Evolutionary conservation across 306 rosid genomes (phyloP), one percentile per base, ranked within the genome.

Genomic region (Pyrus betulifolia): DNA sequence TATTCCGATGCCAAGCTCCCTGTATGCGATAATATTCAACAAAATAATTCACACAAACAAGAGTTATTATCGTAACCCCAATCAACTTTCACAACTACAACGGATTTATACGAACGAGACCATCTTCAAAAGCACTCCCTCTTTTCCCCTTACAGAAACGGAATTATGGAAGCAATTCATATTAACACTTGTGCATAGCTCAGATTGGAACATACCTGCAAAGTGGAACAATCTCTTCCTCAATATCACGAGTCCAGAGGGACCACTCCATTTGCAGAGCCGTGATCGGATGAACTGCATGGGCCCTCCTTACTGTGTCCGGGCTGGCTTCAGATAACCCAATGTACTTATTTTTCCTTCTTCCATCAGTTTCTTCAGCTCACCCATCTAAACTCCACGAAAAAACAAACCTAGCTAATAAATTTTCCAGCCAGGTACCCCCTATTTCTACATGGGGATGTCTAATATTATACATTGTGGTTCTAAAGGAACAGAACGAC

Each of bases 261-360:
- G 97, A 92, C 92, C 92, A 90, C 80, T 92, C 93, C 81, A 87
- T 87, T 72, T 90, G 97, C 14, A 88, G 8, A 2, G 93, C 93
- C 0, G 93, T 87, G 76, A 92, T 82, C 7, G 93, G 96, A 81
- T 90, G 97, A 82, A 92, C 89, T 1, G 87, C 96, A 83, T 90
- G 96, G 0, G 97, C 96, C 72, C 97, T 88, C 61, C 83, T 90
- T 76, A 88, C 87, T 51, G 98, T 90, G 68, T 90, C 91, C 0
- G 94, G 84, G 72, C 91, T 86, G 1, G 98, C 90, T 67, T 90
- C 98, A 69, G 96, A 90, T 78, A 93, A 77, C 15, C 96, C 96
- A 52, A 93, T 85, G 30, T 90, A 93, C 83, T 44, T 12, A 93
- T 79, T 66, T 90, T 93, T 21, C 96, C 94, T 82, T 90, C 98